Conservation (phyloP, 345 rosid genomes). For the Gynandropsis gynandra region DNA sequence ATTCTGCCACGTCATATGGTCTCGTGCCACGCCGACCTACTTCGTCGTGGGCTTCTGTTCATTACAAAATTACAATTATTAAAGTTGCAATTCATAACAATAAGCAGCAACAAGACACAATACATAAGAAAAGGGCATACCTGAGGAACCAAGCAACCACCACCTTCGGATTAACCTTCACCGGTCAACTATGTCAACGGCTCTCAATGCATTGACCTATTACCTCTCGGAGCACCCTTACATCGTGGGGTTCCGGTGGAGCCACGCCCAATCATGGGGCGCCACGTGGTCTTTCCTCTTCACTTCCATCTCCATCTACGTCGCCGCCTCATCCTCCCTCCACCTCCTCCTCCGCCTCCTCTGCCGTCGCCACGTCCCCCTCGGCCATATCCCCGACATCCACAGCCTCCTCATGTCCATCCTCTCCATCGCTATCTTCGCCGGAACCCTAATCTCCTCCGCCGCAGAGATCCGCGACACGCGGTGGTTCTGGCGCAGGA, state of each 20-base stretch:
- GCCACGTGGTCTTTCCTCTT: conserved; percentile 88
- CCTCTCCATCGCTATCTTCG: conserved; percentile 55
- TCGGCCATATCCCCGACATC: conserved; percentile 68
- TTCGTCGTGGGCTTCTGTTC: conserved; percentile 8
- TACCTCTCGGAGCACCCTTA: conserved; percentile 80
- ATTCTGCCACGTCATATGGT: conserved; percentile 21
- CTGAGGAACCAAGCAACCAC: conserved; percentile 9
- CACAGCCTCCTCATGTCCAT: conserved; percentile 68
- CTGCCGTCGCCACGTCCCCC: conserved; percentile 40
- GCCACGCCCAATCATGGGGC: conserved; percentile 72
- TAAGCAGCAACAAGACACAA: not conserved
- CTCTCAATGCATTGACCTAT: conserved; percentile 31
- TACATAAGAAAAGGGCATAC: conserved; percentile 13
- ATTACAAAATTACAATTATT: not conserved
- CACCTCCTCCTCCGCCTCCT: conserved; percentile 42
- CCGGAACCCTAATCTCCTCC: conserved; percentile 80
- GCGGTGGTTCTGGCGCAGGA: conserved; percentile 75
- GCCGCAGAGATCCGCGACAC: conserved; percentile 76
- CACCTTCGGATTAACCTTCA: conserved; percentile 19
- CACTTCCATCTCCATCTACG: conserved; percentile 51
- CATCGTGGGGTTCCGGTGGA: conserved; percentile 78
- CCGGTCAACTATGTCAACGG: conserved; percentile 19
- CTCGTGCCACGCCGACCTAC: conserved; percentile 18
- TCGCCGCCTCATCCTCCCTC: conserved; percentile 40
- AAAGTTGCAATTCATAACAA: too few species aligned